Evolutionary conservation across 805 yeast genomes (phyloP).

Genomic region (Barnettozyma populi): DNA sequence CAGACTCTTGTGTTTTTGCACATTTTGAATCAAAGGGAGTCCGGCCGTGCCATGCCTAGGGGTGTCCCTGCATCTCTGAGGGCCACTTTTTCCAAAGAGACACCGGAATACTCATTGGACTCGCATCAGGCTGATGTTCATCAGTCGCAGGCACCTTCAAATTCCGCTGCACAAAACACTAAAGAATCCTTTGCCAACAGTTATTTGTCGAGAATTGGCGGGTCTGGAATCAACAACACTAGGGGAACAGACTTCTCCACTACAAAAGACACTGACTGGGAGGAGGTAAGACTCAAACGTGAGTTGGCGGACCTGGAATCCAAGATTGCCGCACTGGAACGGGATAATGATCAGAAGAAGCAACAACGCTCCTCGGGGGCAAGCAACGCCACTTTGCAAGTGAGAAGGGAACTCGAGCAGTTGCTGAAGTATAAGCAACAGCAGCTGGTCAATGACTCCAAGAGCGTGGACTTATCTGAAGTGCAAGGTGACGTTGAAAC

Average conservation of each 20-base stretch:
- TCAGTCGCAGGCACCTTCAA: slow-evolving; percentile 16
- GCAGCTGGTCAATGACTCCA: slow-evolving; percentile 39
- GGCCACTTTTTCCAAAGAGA: slow-evolving; percentile 85
- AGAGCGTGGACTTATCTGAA: slow-evolving; percentile 37
- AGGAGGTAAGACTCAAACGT: slow-evolving; percentile 74
- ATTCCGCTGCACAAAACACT: background rate
- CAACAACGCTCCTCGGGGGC: slow-evolving; percentile 24
- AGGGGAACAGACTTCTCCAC: slow-evolving; percentile 68
- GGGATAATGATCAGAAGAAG: slow-evolving; percentile 36
- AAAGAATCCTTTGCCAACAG: slow-evolving; percentile 45
- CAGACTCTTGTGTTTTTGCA: slow-evolving; percentile 87
- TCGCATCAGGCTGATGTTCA: slow-evolving; percentile 42
- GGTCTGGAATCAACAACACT: slow-evolving; percentile 29
- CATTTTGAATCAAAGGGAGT: slow-evolving; percentile 82
- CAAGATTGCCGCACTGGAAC: slow-evolving; percentile 53
- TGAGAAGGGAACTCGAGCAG: slow-evolving; percentile 71
- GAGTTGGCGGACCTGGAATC: slow-evolving; percentile 71
- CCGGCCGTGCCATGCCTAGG: slow-evolving; percentile 80
- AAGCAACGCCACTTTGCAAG: slow-evolving; percentile 25
- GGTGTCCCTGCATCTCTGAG: slow-evolving; percentile 91
- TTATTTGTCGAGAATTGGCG: slow-evolving; percentile 53
- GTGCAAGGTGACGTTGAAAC: slow-evolving; percentile 58
- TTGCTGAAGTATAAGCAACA: slow-evolving; percentile 71
- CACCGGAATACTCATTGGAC: slow-evolving; percentile 63
- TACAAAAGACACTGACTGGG: slow-evolving; percentile 83